Percentiles rank a stretch among this genome's conserved stretches.
These are phyloP conservation scores for Rhododendron ovatum DNA, from an alignment of 148 eudicot species.

Conservation along the genomic window DNA sequence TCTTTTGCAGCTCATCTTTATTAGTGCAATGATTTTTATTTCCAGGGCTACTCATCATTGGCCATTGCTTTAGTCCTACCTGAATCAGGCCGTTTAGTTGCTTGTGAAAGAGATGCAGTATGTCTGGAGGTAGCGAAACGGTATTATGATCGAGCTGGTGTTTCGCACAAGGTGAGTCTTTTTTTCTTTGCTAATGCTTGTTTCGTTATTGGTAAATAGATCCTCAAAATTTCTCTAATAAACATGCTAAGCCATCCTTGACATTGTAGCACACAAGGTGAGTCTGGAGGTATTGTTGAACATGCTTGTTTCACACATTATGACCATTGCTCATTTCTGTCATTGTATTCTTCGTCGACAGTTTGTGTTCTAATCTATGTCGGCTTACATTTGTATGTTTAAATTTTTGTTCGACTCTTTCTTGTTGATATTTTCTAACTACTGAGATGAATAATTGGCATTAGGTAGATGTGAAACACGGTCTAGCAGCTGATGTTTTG, in stretches of 20 bases:
- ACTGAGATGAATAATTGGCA: conserved; percentile 11
- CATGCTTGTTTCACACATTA: background rate
- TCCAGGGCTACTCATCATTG: conserved; percentile 85
- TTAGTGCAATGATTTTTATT: background rate
- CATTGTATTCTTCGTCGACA: background rate
- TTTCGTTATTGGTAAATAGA: background rate
- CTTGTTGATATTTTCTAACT: background rate
- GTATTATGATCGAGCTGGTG: conserved; percentile 85
- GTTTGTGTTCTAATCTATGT: background rate
- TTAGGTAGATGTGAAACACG: conserved; percentile 65
- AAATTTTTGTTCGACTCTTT: background rate
- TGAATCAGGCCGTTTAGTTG: conserved; percentile 74
- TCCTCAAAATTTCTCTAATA: background rate
- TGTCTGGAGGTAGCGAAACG: conserved; percentile 70
- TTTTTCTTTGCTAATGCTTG: background rate
- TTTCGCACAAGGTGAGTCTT: conserved; percentile 57
- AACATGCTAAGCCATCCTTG: background rate
- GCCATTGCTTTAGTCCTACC: conserved; percentile 92
- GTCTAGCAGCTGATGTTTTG: conserved; percentile 66
- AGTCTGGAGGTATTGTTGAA: background rate
- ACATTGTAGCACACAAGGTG: background rate
- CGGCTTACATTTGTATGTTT: background rate
- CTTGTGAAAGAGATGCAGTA: conserved; percentile 75
- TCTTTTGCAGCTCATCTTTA: background rate
- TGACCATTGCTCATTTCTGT: background rate